Evolutionary conservation across 176 grass and related monocot species (phyloP), one percentile per base, ranked within the genome.

Genomic region (Cenchrus purpureus): DNA sequence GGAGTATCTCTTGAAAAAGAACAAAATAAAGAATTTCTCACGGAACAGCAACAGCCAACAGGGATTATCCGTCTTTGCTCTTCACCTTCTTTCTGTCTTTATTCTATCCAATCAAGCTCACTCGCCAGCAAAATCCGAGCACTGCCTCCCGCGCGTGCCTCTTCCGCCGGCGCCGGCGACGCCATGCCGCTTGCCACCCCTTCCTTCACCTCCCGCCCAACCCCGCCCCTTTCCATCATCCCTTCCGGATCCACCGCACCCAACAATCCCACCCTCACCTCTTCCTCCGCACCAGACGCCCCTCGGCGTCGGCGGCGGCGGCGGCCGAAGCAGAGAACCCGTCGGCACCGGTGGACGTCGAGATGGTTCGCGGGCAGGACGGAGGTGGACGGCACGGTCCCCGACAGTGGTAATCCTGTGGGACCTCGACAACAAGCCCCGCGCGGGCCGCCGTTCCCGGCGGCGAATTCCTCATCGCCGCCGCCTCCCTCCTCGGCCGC

Each of bases 351-450:
- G 65, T 55, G 34, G 84, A 94, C 68, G 92, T 94, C 0, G 92
- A 94, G 63, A 92, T 94, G 92, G 71, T 86, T 65, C 87, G 92
- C 16, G 92, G 90, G 29, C 78, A 50, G 12, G 90, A 90, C 29
- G 84, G 88, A 20, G 66, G 11, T 90, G 88, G 88, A 90, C 88
- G 74, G 87, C 95, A 13, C 91, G 87, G 14, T 53, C 82, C 12
- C 95, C 90, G 10, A 88, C 77, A 0, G 93, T 95, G 29, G 95
- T 92, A 19, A 88, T 98, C 7, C 87, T 98, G 43, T 95, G 93
- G 93, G 95, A 98, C 73, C 95, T 98, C 80, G 95, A 98, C 83
- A 98, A 98, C 87, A 98, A 98, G 83, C 95, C 95, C 95, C 93
- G 20, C 91, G 85, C 28, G 93, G 93, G 14, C 82, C 87, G 59